Evolutionary conservation across 1,284 basidiomycete genomes (phyloP), one percentile per base, ranked within the genome.

Genomic region (Ustilago sp.): DNA sequence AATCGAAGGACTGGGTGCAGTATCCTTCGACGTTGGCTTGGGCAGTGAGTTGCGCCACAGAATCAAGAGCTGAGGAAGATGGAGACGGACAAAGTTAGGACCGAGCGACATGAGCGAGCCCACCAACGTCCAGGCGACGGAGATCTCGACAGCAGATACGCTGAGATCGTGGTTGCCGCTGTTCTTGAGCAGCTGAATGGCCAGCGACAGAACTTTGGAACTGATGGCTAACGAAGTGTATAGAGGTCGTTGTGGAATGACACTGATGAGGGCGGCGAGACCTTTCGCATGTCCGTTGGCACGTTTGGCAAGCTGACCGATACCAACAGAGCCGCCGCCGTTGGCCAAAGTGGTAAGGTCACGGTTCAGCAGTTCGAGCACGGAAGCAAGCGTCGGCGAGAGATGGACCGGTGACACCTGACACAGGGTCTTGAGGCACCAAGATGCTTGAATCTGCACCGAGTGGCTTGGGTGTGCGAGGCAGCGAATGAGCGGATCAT

Each of bases 31-130:
- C 0, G 94, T 94, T 0, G 94, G 93, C 87, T 98, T 98, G 1
- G 96, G 94, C 0, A 99, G 89, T 2, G 97, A 95, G 80, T 99
- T 99, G 39, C 96, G 89, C 97, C 97, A 99, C 2, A 99, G 90
- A 0, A 96, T 93, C 32, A 99, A 90, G 8, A 99, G 89, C 81
- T 98, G 95, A 0, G 94, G 92, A 1, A 98, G 89, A 86, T 98
- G 95, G 0, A 93, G 90, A 38, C 94, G 91, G 56, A 98, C 94
- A 80, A 98, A 98, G 79, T 94, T 93, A 7, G 94, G 94, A 0
- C 96, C 96, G 4, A 98, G 91, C 4, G 93, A 90, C 92, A 98
- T 95, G 56, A 99, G 88, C 0, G 94, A 91, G 0, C 93, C 92
- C 64, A 99, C 93, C 43, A 94, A 88, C 15, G 92, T 94, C 97